Base-by-base conservation (phyloP, 331 rosid genomes). In the Erythrophleum ivorense region DNA sequence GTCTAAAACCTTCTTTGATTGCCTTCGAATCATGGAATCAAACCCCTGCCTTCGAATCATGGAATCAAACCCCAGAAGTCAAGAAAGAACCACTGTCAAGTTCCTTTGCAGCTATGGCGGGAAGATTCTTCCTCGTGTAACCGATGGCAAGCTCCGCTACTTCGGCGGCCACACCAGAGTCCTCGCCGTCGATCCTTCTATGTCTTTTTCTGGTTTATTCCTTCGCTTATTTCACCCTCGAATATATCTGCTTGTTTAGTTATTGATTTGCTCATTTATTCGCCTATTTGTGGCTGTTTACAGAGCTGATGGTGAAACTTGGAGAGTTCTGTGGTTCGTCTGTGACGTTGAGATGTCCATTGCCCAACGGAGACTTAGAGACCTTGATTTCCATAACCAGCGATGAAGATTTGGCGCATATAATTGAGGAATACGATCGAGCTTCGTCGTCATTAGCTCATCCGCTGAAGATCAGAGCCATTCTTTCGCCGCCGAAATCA, bases 71-170 rank as follows among this genome's bases (percentile, higher is more conserved):
- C 71, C 77, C 40, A 19, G 65, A 13, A 33, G 19, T 43, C 77
- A 33, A 31, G 63, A 33, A 50, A 57, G 43, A 10, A 15, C 65
- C 66, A 5, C 15, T 15, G 68, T 92, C 24, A 96, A 96, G 77
- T 80, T 94, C 59, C 97, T 96, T 48, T 92, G 88, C 50, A 94
- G 99, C 87, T 96, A 96, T 79, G 92, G 92, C 81, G 99, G 99
- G 33, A 96, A 87, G 77, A 96, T 96, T 62, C 91, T 78, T 18
- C 99, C 90, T 5, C 96, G 98, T 5, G 81, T 80, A 41, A 84
- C 90, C 33, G 98, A 92, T 60, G 98, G 97, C 40, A 53, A 75
- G 52, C 97, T 96, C 82, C 99, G 99, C 7, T 96, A 94, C 87
- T 89, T 85, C 45, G 97, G 98, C 57, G 98, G 98, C 48, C 88